These are phyloP conservation scores for Suhomyces maxii DNA, from an alignment of 1,139 yeast genomes.

Conservation along the genomic window DNA sequence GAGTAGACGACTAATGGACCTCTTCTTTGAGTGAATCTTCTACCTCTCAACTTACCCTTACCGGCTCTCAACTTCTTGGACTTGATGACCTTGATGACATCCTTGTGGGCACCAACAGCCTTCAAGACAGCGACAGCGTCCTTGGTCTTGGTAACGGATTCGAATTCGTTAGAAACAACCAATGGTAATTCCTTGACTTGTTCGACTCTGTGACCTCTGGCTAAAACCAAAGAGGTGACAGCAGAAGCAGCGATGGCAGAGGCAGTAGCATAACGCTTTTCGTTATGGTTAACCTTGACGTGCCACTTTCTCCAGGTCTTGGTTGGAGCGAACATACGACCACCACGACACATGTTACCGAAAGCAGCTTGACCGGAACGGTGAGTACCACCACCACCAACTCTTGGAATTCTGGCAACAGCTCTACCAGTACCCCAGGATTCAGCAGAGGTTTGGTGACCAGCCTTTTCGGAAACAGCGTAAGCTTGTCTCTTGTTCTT, in stretches of 20 bases:
- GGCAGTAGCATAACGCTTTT: slow-evolving; percentile 99
- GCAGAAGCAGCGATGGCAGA: slow-evolving; percentile 99
- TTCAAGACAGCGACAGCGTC: slow-evolving; percentile 98
- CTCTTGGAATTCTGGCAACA: slow-evolving; percentile 99
- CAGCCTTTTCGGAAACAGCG: slow-evolving; percentile 99
- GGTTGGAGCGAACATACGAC: slow-evolving; percentile 99
- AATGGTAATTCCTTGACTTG: slow-evolving; percentile 98
- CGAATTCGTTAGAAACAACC: slow-evolving; percentile 92
- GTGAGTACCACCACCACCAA: slow-evolving; percentile 99
- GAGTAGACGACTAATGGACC: slow-evolving; percentile 99
- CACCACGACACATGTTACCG: slow-evolving; percentile 99
- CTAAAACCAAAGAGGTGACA: slow-evolving; percentile 96
- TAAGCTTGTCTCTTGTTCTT: slow-evolving; percentile 99
- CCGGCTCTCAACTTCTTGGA: slow-evolving; percentile 99
- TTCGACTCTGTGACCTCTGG: slow-evolving; percentile 99
- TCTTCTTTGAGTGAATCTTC: slow-evolving; percentile 99
- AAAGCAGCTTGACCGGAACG: slow-evolving; percentile 99
- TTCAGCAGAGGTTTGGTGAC: slow-evolving; percentile 99
- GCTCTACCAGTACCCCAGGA: slow-evolving; percentile 99
- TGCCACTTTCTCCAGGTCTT: slow-evolving; percentile 99
- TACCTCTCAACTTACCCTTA: slow-evolving; percentile 99
- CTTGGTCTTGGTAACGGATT: slow-evolving; percentile 94
- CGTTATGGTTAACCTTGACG: slow-evolving; percentile 99
- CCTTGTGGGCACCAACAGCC: slow-evolving; percentile 99
- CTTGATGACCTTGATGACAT: slow-evolving; percentile 95